These are phyloP conservation scores for Colletotrichum sojae DNA, from an alignment of 2,329 filamentous ascomycete species.

Conservation along the genomic window DNA sequence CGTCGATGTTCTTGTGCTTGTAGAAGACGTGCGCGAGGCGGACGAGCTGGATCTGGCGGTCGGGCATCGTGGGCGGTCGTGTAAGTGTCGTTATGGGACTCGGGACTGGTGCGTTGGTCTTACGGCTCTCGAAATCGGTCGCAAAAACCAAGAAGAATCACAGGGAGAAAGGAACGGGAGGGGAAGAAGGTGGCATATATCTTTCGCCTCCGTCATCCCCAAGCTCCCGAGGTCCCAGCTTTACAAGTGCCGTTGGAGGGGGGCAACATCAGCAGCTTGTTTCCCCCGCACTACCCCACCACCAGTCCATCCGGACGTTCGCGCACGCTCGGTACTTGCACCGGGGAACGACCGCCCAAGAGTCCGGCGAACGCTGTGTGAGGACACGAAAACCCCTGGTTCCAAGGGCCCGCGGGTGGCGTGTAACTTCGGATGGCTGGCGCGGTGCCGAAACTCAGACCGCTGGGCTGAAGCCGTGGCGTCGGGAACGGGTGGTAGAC, in stretches of 20 bases:
- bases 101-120: neutral
- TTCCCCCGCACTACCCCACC: slow-evolving; percentile 41
- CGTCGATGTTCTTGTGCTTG: slow-evolving; percentile 60
- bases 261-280: slow-evolving; percentile 24
- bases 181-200: slow-evolving; percentile 7
- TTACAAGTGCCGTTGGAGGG: slow-evolving; percentile 8
- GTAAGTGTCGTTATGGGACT: neutral
- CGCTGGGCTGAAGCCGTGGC: slow-evolving; percentile 22
- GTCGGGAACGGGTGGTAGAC: slow-evolving; percentile 9
- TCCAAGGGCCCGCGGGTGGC: neutral
- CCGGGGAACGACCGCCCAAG: neutral
- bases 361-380: too few species aligned
- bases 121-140: too few species aligned
- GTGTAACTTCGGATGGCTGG: slow-evolving; percentile 22
- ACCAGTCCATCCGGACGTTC: slow-evolving; percentile 37
- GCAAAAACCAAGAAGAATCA: too few species aligned
- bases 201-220: neutral
- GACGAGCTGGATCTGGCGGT: slow-evolving; percentile 51
- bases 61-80: slow-evolving; percentile 29
- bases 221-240: neutral
- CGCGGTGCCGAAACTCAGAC: slow-evolving; percentile 36
- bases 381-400: neutral
- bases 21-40: slow-evolving; percentile 64
- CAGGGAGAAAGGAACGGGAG: too few species aligned
- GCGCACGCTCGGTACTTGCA: slow-evolving; percentile 36